A percentile compares a stretch with the other conserved stretches of the same genome.
These are phyloP conservation scores for Corchorus capsularis DNA, from an alignment of 345 rosid species.

Conservation along the genomic window DNA sequence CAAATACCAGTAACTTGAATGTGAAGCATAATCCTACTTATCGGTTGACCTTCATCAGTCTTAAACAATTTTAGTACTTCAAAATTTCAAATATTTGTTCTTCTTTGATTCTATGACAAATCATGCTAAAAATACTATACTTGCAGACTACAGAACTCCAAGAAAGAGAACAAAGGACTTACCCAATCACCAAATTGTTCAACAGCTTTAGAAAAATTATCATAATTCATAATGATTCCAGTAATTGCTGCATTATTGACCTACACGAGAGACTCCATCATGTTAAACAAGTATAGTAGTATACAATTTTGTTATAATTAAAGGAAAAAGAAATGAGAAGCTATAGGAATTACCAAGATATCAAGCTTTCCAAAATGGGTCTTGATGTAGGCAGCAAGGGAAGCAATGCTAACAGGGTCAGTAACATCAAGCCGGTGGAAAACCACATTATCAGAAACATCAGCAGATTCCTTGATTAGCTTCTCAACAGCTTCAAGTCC, in stretches of 20 bases:
- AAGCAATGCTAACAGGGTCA: conserved; percentile 22
- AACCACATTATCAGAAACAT: neutral
- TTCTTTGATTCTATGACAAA: no score
- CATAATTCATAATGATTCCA: conserved; percentile 10
- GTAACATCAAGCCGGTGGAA: conserved; percentile 33
- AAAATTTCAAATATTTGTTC: neutral
- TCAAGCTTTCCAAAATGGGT: conserved; percentile 29
- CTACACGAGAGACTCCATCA: conserved; percentile 10
- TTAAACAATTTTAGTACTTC: neutral
- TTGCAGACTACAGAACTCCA: neutral
- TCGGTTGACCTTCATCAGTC: neutral
- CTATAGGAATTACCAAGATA: conserved; percentile 23
- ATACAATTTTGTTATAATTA: neutral
- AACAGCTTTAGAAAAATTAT: conserved; percentile 2
- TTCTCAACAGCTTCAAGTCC: conserved; percentile 30
- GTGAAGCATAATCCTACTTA: neutral
- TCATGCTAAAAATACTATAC: no score
- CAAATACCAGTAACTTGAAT: neutral
- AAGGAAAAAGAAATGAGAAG: neutral
- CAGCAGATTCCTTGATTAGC: conserved; percentile 12
- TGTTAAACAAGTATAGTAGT: no score
- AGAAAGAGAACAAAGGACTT: neutral
- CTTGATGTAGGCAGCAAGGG: conserved; percentile 24
- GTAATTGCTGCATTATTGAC: conserved; percentile 32
- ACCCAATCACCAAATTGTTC: neutral